Evolutionary conservation across 148 eudicot genomes (phyloP).

Genomic region (Chenopodium quinoa): DNA sequence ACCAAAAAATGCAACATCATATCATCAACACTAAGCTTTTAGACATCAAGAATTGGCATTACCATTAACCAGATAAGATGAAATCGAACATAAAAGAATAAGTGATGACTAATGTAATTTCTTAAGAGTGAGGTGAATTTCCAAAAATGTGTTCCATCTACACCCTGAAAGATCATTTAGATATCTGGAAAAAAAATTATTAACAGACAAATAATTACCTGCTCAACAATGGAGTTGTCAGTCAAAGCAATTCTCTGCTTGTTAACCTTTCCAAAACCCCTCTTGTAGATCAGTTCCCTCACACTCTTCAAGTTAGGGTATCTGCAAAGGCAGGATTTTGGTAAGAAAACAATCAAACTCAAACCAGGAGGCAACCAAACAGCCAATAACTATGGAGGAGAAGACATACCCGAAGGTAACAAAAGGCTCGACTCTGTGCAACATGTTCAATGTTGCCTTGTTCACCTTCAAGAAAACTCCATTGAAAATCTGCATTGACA

Average conservation of each 20-base stretch:
- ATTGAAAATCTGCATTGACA: slow-evolving; percentile 62
- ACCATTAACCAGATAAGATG: too few species aligned
- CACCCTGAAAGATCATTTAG: too few species aligned
- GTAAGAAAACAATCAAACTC: neutral
- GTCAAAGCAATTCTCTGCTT: neutral
- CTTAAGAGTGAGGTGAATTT: too few species aligned
- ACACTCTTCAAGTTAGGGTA: neutral
- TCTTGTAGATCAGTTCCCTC: neutral
- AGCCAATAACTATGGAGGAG: neutral
- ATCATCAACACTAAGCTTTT: too few species aligned
- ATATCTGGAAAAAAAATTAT: too few species aligned
- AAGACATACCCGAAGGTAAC: slow-evolving; percentile 68
- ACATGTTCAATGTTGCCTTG: slow-evolving; percentile 82
- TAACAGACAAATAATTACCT: neutral
- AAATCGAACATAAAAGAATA: too few species aligned
- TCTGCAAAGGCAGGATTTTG: neutral
- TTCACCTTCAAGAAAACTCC: slow-evolving; percentile 82
- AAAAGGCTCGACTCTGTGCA: slow-evolving; percentile 85
- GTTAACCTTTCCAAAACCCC: neutral
- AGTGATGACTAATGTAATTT: too few species aligned
- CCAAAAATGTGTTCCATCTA: too few species aligned
- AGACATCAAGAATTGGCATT: too few species aligned
- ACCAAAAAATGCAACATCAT: too few species aligned
- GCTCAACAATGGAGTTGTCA: neutral
- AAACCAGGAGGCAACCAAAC: too few species aligned